These are phyloP conservation scores for Hypoxylon sp. DNA, from an alignment of 2,329 filamentous ascomycete species.

Conservation along the genomic window DNA sequence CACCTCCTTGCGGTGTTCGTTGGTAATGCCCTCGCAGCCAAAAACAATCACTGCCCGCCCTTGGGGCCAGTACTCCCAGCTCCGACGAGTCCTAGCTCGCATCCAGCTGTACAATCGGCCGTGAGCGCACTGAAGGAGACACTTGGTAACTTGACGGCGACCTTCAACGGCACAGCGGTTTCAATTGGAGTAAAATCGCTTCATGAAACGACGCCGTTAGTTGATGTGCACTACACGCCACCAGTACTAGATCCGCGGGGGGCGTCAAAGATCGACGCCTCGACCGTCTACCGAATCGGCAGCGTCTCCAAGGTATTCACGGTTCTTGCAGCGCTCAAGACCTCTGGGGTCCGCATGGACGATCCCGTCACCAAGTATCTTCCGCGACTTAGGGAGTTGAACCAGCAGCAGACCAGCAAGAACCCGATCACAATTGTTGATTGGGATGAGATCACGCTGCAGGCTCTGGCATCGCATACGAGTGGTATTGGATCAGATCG, in stretches of 20 bases:
- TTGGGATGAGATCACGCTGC: slow-evolving; percentile 65
- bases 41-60: slow-evolving; percentile 33
- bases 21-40: slow-evolving; percentile 22
- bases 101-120: slow-evolving; percentile 27
- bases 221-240: slow-evolving; percentile 29
- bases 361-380: slow-evolving; percentile 63
- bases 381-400: slow-evolving; percentile 55
- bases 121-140: slow-evolving; percentile 5
- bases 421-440: slow-evolving; percentile 56
- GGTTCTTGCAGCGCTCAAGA: slow-evolving; percentile 53
- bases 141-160: background rate
- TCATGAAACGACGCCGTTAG: slow-evolving; percentile 28
- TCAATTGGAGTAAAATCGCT: slow-evolving; percentile 30
- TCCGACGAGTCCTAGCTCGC: slow-evolving; percentile 28
- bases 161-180: slow-evolving; percentile 24
- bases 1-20: slow-evolving; percentile 4
- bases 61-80: slow-evolving; percentile 32
- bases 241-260: slow-evolving; percentile 27
- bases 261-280: slow-evolving; percentile 22
- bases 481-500: slow-evolving; percentile 60
- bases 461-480: slow-evolving; percentile 62
- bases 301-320: slow-evolving; percentile 46
- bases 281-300: slow-evolving; percentile 25
- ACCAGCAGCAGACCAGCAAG: slow-evolving; percentile 37
- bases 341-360: slow-evolving; percentile 55